Base-by-base conservation (phyloP, 768 basidiomycete genomes). In the Vararia minispora region DNA sequence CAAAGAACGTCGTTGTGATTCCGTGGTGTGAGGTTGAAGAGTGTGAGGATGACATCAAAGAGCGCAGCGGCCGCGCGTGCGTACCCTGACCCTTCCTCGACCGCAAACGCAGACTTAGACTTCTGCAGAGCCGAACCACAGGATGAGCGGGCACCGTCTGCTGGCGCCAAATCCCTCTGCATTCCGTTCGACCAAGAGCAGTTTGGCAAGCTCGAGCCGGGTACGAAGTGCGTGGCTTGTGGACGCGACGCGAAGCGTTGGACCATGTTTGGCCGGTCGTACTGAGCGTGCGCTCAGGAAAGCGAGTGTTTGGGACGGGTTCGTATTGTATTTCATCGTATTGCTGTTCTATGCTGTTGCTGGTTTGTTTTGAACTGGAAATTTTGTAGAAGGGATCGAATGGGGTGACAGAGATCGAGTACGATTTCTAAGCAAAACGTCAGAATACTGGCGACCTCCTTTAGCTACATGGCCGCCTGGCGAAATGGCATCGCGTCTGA, bases 1-100 rank as follows among this genome's bases (percentile, higher is more conserved):
- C 68, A 56, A 97, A 95, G 66, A 78, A 79, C 54, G 69, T 90
- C 26, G 77, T 82, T 16, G 83, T 83, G 39, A 74, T 98, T 42
- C 95, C 95, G 3, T 99, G 95, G 95, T 98, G 95, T 60, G 90
- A 98, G 60, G 71, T 65, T 14, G 87, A 86, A 55, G 71, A 69
- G 11, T 99, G 95, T 54, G 95, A 99, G 59, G 94, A 99, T 56
- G 87, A 91, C 52, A 97, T 99, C 70, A 98, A 99, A 68, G 90
- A 98, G 52, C 71, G 86, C 45, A 88, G 81, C 54, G 88, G 77
- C 40, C 68, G 76, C 58, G 75, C 82, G 87, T 92, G 59, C 68
- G 72, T 65, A 9, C 8, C 17, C 5, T 63, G 14, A 41, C 40
- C 35, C 20, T 44, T 42, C 28, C 28, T 47, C 33, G 32, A 37